Percentiles rank a stretch among this genome's conserved stretches.
Conservation (phyloP, 176 grass and related monocot species). For the Oryza nivara region DNA sequence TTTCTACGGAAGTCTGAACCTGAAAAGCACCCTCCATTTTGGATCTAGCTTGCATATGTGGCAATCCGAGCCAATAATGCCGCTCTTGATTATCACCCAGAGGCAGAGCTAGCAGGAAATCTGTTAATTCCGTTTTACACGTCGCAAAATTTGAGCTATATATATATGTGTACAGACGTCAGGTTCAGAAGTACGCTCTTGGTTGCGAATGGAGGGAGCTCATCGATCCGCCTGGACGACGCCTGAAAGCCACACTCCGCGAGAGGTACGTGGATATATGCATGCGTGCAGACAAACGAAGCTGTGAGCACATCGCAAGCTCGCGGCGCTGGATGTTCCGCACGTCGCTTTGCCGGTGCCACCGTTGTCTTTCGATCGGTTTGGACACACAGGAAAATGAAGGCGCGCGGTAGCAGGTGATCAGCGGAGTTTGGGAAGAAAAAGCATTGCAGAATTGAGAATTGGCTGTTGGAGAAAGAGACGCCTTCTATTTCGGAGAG, state of each 20-base stretch:
- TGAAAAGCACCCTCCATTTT: background rate
- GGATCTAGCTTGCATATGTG: background rate
- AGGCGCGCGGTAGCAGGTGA: background rate
- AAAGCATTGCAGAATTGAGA: background rate
- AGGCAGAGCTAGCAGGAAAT: background rate
- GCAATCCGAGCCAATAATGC: background rate
- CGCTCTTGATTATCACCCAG: background rate
- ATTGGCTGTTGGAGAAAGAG: background rate
- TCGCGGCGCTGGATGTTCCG: background rate
- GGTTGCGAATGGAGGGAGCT: background rate
- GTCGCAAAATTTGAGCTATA: background rate
- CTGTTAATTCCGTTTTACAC: background rate
- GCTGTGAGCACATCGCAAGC: background rate
- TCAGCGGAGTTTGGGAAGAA: background rate
- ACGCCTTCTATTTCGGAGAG: background rate
- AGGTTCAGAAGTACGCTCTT: background rate
- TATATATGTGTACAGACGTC: background rate
- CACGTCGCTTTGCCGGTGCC: slow-evolving; percentile 2
- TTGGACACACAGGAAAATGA: background rate
- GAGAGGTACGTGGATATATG: background rate
- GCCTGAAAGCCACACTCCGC: background rate
- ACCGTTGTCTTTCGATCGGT: slow-evolving; percentile 4
- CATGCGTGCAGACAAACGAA: background rate
- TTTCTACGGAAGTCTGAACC: background rate
- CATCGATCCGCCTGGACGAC: background rate